Evolutionary conservation across 495 filamentous ascomycete species (phyloP).

Genomic region (Talaromyces proteolyticus): DNA sequence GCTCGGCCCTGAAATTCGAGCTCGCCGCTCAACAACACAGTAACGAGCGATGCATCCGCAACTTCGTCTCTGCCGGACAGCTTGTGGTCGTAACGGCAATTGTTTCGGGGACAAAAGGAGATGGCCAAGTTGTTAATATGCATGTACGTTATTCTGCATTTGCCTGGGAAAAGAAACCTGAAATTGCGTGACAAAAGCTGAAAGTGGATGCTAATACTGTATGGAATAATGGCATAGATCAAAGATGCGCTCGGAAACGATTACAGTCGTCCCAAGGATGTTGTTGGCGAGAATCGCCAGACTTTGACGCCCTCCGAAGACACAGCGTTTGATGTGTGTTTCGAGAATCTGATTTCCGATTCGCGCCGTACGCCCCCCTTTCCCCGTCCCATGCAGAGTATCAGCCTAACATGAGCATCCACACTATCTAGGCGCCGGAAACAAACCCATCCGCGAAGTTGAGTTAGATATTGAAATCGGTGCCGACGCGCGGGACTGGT

Average conservation of each 20-base stretch:
- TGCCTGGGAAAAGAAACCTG: constrained; percentile 5
- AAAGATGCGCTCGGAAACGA: constrained; percentile 92
- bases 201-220: neutral
- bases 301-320: constrained; percentile 95
- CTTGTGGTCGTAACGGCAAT: constrained; percentile 98
- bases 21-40: constrained; percentile 63
- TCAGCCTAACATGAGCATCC: no score
- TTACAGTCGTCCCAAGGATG: constrained; percentile 84
- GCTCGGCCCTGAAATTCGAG: constrained; percentile 86
- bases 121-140: constrained; percentile 93
- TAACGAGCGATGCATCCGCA: constrained; percentile 86
- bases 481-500: constrained; percentile 98
- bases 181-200: neutral
- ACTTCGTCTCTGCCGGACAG: constrained; percentile 90
- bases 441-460: constrained; percentile 63
- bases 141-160: constrained; percentile 64
- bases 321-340: constrained; percentile 94
- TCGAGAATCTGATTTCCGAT: constrained; percentile 72
- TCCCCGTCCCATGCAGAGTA: no score
- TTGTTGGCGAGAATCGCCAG: constrained; percentile 86
- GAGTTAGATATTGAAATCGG: constrained; percentile 99
- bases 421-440: constrained; percentile 28
- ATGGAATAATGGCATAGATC: constrained; percentile 69
- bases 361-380: constrained; percentile 49
- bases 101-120: constrained; percentile 75